Evolutionary conservation across 2,329 filamentous ascomycete genomes (phyloP).

Genomic region (Fusarium sambucinum): DNA sequence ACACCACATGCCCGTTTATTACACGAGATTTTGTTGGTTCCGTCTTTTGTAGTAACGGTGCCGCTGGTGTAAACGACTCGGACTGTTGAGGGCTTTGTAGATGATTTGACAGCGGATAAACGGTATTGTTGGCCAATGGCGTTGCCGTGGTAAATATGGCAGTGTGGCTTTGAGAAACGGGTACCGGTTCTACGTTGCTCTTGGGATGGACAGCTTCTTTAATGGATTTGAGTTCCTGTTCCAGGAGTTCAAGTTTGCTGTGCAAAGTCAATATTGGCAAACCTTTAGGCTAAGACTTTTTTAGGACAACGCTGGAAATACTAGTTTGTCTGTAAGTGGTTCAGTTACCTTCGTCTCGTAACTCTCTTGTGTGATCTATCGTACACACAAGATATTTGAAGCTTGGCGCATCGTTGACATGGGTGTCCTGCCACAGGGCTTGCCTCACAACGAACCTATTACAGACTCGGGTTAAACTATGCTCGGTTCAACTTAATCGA

Average conservation of each 20-base stretch:
- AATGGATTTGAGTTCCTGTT: conserved; percentile 66
- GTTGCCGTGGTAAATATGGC: conserved; percentile 39
- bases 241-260: conserved; percentile 68
- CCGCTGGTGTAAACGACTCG: conserved; percentile 13
- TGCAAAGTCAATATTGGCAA: conserved; percentile 18
- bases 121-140: conserved; percentile 19
- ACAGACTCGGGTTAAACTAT: conserved; percentile 56
- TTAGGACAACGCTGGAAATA: neutral
- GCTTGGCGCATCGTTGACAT: conserved; percentile 60
- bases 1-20: conserved; percentile 61
- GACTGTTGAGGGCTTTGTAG: conserved; percentile 13
- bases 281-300: conserved; percentile 3
- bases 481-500: conserved; percentile 50
- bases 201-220: conserved; percentile 62
- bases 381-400: conserved; percentile 59
- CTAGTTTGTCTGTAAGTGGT: neutral
- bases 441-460: conserved; percentile 60
- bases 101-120: conserved; percentile 20
- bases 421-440: conserved; percentile 55
- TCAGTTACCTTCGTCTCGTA: conserved; percentile 57
- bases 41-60: conserved; percentile 35
- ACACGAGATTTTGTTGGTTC: conserved; percentile 57
- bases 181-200: conserved; percentile 39
- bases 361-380: conserved; percentile 62
- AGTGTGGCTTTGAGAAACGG: conserved; percentile 48